Evolutionary conservation across 1,284 basidiomycete species (phyloP), one percentile per base, ranked within the genome.

Genomic region (Earliella scabrosa): DNA sequence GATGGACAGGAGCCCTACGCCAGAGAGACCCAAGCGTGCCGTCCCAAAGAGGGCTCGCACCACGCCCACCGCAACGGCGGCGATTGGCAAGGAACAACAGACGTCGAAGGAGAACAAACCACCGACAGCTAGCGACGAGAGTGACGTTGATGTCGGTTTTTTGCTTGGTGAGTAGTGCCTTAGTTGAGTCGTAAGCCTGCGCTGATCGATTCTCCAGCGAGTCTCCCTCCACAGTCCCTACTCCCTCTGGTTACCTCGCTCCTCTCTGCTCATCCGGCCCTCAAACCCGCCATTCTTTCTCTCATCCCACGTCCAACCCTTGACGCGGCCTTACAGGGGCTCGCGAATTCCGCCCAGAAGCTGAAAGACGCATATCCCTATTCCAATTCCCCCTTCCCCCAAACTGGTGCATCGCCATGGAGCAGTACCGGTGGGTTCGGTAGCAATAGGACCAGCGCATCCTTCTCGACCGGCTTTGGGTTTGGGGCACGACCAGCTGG

Each of bases 1-100:
- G 18, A 92, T 92, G 90, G 89, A 92, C 69, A 80, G 88, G 60
- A 91, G 89, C 63, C 89, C 90, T 10, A 90, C 89, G 8, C 90
- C 89, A 20, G 89, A 92, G 71, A 80, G 87, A 44, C 82, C 81
- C 21, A 88, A 85, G 70, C 82, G 84, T 62, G 77, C 78, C 14
- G 77, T 81, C 46, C 86, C 86, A 20, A 92, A 92, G 71, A 82
- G 88, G 56, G 80, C 80, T 44, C 83, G 84, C 55, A 74, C 83
- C 41, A 67, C 73, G 40, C 72, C 75, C 46, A 18, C 39, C 24
- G 77, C 54, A 52, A 43, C 53, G 11, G 60, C 60, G 45, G 59
- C 60, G 18, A 45, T 39, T 23, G 51, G 48, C 39, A 75, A 55
- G 50, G 68, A 67, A 8, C 54, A 54, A 20, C 69, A 67, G 26